Conservation (phyloP, 179 eudicot genomes). For the Drosera spatulata region DNA sequence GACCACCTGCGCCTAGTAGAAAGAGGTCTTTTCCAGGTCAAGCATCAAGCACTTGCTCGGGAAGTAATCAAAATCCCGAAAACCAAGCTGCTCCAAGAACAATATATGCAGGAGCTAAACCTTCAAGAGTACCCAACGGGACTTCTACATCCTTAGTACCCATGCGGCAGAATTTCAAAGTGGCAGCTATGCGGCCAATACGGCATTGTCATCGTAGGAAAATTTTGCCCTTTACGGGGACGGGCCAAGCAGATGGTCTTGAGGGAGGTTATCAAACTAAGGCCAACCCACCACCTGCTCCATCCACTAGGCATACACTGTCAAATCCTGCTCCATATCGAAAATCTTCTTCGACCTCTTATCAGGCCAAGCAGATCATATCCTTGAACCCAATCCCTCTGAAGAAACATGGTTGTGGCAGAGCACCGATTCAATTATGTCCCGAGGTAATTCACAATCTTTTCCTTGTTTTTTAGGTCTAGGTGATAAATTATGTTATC, state of each 20-base stretch:
- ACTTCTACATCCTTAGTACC: conserved; percentile 19
- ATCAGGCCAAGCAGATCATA: conserved; percentile 75
- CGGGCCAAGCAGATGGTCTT: conserved; percentile 35
- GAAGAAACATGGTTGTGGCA: conserved; percentile 89
- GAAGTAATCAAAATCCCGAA: conserved; percentile 15
- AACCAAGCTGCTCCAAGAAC: conserved; percentile 10
- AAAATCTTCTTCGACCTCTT: conserved; percentile 41
- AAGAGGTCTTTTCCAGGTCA: conserved; percentile 30
- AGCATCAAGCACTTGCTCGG: conserved; percentile 25
- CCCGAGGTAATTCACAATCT: conserved; percentile 43
- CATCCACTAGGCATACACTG: conserved; percentile 37
- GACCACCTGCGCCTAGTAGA: conserved; percentile 74
- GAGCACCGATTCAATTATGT: conserved; percentile 82
- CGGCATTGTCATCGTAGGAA: conserved; percentile 64
- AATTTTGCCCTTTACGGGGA: conserved; percentile 62
- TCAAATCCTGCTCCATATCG: conserved; percentile 42
- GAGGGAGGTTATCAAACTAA: conserved; percentile 46
- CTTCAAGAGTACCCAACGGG: conserved; percentile 28
- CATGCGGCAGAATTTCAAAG: conserved; percentile 36
- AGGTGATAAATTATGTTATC: too few species aligned
- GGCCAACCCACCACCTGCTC: conserved; percentile 34
- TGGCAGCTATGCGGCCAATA: conserved; percentile 83
- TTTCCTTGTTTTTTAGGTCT: too few species aligned
- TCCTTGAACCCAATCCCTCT: conserved; percentile 84
- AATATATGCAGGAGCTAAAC: conserved; percentile 26